Conservation (phyloP, 352 stramenopile species). For the Phytopythium delawarense region DNA sequence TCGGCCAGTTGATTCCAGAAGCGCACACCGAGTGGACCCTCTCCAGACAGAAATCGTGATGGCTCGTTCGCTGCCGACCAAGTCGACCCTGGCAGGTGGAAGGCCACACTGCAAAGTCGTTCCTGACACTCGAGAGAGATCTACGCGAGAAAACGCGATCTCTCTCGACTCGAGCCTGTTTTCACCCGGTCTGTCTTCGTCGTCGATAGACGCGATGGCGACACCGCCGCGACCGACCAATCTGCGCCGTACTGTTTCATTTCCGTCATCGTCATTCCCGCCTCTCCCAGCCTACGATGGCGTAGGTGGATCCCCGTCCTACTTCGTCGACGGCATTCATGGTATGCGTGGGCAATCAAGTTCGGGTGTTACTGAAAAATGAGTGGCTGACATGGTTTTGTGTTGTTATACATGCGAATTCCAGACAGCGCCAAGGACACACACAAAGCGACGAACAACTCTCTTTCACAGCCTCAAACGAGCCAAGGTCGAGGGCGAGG, state of each 20-base stretch:
- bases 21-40: background rate
- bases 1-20: background rate
- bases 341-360: conserved; percentile 6
- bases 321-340: conserved; percentile 60
- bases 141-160: background rate
- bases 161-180: conserved; percentile 4
- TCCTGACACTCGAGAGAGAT: background rate
- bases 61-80: conserved; percentile 6
- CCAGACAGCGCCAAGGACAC: background rate
- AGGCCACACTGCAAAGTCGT: background rate
- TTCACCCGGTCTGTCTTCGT: background rate
- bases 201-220: background rate
- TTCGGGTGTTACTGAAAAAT: background rate
- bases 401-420: conserved; percentile 9
- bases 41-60: background rate
- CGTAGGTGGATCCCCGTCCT: conserved; percentile 72
- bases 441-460: background rate
- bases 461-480: background rate
- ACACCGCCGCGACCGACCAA: background rate
- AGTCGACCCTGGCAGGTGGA: background rate
- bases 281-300: conserved; percentile 78
- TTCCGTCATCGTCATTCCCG: conserved; percentile 30
- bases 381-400: background rate
- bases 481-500: background rate
- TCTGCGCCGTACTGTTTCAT: conserved; percentile 4